A percentile compares a stretch with the other conserved stretches of the same genome.
Evolutionary conservation across 495 filamentous ascomycete species (phyloP).

Genomic region (Xylaria flabelliformis): DNA sequence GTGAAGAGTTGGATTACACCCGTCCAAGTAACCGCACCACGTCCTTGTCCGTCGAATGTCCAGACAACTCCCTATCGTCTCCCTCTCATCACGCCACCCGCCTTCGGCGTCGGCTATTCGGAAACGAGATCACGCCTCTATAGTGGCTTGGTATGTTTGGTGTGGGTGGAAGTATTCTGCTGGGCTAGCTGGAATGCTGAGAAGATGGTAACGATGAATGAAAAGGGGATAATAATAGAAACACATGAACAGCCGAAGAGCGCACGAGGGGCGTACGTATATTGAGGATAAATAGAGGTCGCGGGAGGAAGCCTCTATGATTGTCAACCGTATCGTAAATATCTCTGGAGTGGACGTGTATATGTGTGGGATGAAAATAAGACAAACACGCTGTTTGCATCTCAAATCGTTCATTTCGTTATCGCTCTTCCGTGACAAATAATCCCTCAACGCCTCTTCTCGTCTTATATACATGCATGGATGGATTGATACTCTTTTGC

Average conservation of each 20-base stretch:
- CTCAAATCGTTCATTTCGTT: neutral
- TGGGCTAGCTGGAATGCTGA: neutral
- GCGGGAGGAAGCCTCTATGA: neutral
- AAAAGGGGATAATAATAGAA: neutral
- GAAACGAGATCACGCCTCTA: neutral
- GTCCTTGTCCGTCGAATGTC: conserved; percentile 9
- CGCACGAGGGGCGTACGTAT: neutral
- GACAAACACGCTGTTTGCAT: neutral
- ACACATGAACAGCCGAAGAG: neutral
- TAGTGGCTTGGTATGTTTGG: neutral
- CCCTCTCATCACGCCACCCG: neutral
- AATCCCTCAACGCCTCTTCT: neutral
- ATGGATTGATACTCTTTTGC: neutral
- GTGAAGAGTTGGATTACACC: conserved; percentile 21
- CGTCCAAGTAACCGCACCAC: conserved; percentile 12
- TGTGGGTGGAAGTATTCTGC: neutral
- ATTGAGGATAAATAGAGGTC: neutral
- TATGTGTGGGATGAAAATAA: neutral
- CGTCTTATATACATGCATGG: conserved; percentile 8
- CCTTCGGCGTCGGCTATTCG: neutral
- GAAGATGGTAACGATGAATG: too few species aligned
- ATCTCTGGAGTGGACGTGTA: neutral
- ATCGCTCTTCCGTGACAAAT: neutral
- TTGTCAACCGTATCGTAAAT: neutral
- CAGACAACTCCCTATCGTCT: neutral